Conservation (phyloP, 257 asterid genomes). For the Linderniella brevidens region DNA sequence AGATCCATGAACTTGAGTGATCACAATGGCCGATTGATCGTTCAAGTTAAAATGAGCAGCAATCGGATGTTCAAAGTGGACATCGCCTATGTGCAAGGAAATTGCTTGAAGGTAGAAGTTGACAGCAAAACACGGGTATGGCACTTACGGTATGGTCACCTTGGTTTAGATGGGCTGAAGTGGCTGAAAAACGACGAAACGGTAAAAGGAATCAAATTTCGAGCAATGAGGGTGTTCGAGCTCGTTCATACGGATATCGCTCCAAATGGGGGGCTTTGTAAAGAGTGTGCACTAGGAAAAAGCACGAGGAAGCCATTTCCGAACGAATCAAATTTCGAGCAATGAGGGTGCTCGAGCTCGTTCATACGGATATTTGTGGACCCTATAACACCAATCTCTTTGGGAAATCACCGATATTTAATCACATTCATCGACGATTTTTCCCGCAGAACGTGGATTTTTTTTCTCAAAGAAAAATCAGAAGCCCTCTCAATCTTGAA, state of each 20-base stretch:
- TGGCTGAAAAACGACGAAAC: not conserved
- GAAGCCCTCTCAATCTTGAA: not conserved
- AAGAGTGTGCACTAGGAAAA: not conserved
- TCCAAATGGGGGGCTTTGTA: not conserved
- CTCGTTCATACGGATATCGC: not conserved
- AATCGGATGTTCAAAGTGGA: not conserved
- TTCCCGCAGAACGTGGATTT: not conserved
- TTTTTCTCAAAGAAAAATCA: not conserved
- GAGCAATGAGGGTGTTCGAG: not conserved
- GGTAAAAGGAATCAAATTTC: not conserved
- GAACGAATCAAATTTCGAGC: not conserved
- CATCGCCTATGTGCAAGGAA: not conserved
- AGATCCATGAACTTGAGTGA: not conserved
- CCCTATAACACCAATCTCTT: not conserved
- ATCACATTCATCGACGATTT: conserved; percentile 1
- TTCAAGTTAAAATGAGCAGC: not conserved
- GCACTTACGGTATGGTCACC: not conserved
- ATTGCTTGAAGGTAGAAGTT: not conserved
- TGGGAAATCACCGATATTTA: not conserved
- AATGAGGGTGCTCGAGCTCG: not conserved
- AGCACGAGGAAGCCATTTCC: not conserved
- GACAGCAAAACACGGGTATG: not conserved
- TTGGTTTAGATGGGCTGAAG: not conserved
- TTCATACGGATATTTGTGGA: not conserved
- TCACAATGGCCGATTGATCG: not conserved